Conservation (phyloP, 179 eudicot genomes). For the Patellifolia procumbens region DNA sequence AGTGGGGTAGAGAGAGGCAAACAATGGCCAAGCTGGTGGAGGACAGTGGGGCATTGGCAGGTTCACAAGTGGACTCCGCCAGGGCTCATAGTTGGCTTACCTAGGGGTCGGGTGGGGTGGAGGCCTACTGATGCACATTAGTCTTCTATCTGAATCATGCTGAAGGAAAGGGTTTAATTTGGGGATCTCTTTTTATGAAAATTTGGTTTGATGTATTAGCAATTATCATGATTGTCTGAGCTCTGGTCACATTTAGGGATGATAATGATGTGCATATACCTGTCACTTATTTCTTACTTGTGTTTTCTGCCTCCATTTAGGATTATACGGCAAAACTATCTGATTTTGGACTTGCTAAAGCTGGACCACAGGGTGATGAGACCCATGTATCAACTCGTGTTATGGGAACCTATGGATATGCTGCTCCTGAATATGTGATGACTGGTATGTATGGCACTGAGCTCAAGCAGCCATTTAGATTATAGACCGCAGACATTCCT, state of each 20-base stretch:
- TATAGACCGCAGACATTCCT: conserved; percentile 7
- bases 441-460: conserved; percentile 56
- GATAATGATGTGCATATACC: neutral
- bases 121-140: neutral
- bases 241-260: neutral
- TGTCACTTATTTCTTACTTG: neutral
- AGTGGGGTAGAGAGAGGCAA: neutral
- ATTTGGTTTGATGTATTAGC: neutral
- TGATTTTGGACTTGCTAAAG: conserved; percentile 88
- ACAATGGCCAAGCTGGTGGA: neutral
- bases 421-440: conserved; percentile 89
- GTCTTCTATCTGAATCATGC: neutral
- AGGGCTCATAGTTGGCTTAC: no score
- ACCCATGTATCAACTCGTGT: conserved; percentile 87
- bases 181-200: neutral
- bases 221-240: neutral
- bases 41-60: neutral
- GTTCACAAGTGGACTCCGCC: neutral
- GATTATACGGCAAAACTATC: conserved; percentile 78
- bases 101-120: neutral
- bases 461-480: conserved; percentile 1
- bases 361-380: conserved; percentile 90
- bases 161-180: neutral
- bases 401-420: conserved; percentile 90
- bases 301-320: conserved; percentile 33